Base-by-base conservation (phyloP, 257 asterid genomes). In the Solanum stenotomum region DNA sequence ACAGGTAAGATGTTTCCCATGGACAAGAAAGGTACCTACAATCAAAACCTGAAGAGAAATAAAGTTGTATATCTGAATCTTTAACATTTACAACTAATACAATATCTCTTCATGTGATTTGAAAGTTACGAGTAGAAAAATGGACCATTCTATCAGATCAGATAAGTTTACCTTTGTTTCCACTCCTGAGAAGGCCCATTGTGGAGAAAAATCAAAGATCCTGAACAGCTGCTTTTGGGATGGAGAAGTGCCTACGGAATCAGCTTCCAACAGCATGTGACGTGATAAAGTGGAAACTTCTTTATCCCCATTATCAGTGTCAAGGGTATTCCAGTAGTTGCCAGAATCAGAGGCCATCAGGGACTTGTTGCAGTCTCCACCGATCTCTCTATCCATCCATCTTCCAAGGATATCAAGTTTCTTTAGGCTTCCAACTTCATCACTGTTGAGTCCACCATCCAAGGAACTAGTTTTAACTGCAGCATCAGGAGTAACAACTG, bases 361-460 rank as follows among this genome's bases (percentile, higher is more conserved):
- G 14, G 88, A 89, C 63, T 88, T 75, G n/a, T 13, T 31, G 35
- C 84, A 8, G 76, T 85, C 89, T 76, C 87, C 77, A 71, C 86
- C 90, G 10, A 90, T 79, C 86, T 90, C 91, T 79, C 35, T 77
- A 77, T 87, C 90, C 91, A 90, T 88, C 90, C 90, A 90, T 59
- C 86, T 87, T 34, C 89, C 85, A 85, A 88, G 82, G 87, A 87
- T 88, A 76, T 85, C 89, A 37, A 88, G 81, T 88, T 90, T 85
- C 63, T 88, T 88, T 56, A 88, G 87, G 63, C 78, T 89, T 72
- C 85, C 65, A 83, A 85, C 18, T 87, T 86, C 83, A 72, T 38
- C 81, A 40, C 23, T 56, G 16, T 71, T 37, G n/a, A 38, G n/a
- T 34, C 74, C 85, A 87, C 85, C 86, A 40, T 40, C 85, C 49